phyloP scores from a whole-genome alignment of 2,329 filamentous ascomycete species.

The Fusarium pseudoanthophilum region DNA sequence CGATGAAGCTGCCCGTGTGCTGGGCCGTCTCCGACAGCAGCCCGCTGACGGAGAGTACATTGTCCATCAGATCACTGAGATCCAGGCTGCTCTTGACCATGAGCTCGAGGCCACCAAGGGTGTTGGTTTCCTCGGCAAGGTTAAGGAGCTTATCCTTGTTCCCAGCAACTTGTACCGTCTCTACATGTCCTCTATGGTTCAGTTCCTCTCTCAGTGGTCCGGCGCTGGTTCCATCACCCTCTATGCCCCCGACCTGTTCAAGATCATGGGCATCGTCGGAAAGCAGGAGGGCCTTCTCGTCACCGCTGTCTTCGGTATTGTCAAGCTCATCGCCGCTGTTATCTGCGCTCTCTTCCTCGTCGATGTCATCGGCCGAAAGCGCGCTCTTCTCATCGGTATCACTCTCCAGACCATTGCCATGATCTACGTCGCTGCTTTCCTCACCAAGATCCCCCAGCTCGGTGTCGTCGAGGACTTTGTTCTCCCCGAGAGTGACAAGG shows the following conservation, averaged over 20 bases:
- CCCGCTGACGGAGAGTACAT: slow-evolving; percentile 70
- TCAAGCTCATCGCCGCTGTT: slow-evolving; percentile 75
- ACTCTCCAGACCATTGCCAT: slow-evolving; percentile 69
- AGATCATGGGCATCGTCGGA: slow-evolving; percentile 75
- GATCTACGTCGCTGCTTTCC: slow-evolving; percentile 70
- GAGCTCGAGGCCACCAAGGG: slow-evolving; percentile 78
- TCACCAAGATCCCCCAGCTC: slow-evolving; percentile 70
- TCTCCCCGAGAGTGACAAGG: slow-evolving; percentile 60
- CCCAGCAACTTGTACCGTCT: slow-evolving; percentile 78
- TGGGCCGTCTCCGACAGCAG: slow-evolving; percentile 69
- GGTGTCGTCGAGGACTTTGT: slow-evolving; percentile 60
- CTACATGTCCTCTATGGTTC: slow-evolving; percentile 73
- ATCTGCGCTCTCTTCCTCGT: slow-evolving; percentile 81
- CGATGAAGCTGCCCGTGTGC: slow-evolving; percentile 66
- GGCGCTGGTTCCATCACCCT: slow-evolving; percentile 80
- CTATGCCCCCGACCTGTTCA: slow-evolving; percentile 79
- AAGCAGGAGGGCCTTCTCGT: slow-evolving; percentile 76
- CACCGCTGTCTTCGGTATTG: slow-evolving; percentile 79
- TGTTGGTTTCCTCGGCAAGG: slow-evolving; percentile 69
- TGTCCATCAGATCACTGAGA: slow-evolving; percentile 68
- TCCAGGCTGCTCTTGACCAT: slow-evolving; percentile 73
- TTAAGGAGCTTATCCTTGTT: slow-evolving; percentile 75
- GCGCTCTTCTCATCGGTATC: slow-evolving; percentile 70
- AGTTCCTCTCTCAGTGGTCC: slow-evolving; percentile 79
- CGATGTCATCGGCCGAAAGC: slow-evolving; percentile 81